phyloP scores from a whole-genome alignment of 768 basidiomycete genomes.

The Dictyophora rubrovolvata region DNA sequence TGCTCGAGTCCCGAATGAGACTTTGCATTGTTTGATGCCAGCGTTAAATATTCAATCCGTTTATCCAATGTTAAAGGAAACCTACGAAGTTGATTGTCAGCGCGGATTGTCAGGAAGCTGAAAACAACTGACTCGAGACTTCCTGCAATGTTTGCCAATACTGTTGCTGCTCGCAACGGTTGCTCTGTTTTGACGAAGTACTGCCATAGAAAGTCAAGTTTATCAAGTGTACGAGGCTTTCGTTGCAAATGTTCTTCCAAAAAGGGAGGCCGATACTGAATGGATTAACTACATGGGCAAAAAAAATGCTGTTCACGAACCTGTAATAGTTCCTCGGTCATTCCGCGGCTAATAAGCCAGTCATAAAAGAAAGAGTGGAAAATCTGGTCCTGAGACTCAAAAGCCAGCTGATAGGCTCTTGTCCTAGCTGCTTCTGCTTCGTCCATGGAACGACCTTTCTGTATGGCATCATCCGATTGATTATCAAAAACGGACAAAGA shows the following conservation, averaged over 20 bases:
- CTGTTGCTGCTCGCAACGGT: slow-evolving; percentile 78
- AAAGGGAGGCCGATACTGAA: slow-evolving; percentile 74
- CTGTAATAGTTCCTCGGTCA: slow-evolving; percentile 85
- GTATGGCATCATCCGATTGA: slow-evolving; percentile 19
- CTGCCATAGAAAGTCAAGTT: slow-evolving; percentile 89
- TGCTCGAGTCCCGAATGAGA: slow-evolving; percentile 77
- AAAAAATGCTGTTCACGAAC: slow-evolving; percentile 27
- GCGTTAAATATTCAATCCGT: slow-evolving; percentile 84
- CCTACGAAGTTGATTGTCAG: slow-evolving; percentile 25
- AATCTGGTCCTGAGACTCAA: slow-evolving; percentile 78
- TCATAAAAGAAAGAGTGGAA: slow-evolving; percentile 94
- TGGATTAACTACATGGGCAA: slow-evolving; percentile 9
- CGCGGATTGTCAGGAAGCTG: not conserved
- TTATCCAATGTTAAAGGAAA: slow-evolving; percentile 59
- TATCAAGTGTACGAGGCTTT: slow-evolving; percentile 69
- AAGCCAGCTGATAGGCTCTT: slow-evolving; percentile 80
- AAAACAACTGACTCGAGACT: slow-evolving; percentile 56
- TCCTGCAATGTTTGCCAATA: slow-evolving; percentile 75
- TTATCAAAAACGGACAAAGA: slow-evolving; percentile 75
- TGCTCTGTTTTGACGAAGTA: slow-evolving; percentile 92
- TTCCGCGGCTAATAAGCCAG: slow-evolving; percentile 73
- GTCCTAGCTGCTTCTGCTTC: slow-evolving; percentile 65
- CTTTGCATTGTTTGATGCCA: slow-evolving; percentile 93
- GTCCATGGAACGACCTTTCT: slow-evolving; percentile 25
- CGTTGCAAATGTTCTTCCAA: slow-evolving; percentile 81